These are phyloP conservation scores for Lyophyllum shimeji DNA, from an alignment of 768 basidiomycete species.

Conservation along the genomic window DNA sequence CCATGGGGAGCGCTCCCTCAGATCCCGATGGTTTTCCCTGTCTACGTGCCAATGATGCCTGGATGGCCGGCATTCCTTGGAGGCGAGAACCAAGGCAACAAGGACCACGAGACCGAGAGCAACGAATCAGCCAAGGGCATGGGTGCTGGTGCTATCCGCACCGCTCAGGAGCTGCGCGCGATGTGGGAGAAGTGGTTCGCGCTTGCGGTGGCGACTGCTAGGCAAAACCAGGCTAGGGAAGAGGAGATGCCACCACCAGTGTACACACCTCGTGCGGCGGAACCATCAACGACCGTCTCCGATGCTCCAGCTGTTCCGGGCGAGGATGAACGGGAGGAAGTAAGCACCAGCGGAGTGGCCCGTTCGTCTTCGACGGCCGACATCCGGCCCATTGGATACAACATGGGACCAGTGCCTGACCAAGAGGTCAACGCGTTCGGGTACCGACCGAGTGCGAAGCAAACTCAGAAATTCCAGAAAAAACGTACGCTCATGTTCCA, in stretches of 20 bases:
- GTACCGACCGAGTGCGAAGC: conserved; percentile 55
- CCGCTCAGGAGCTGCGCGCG: conserved; percentile 63
- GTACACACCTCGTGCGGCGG: conserved; percentile 63
- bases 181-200: conserved; percentile 80
- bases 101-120: conserved; percentile 24
- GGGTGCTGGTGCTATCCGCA: conserved; percentile 42
- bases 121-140: conserved; percentile 36
- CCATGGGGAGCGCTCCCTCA: conserved; percentile 65
- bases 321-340: conserved; percentile 13
- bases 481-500: conserved; percentile 54
- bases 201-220: conserved; percentile 48
- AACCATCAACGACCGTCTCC: conserved; percentile 4
- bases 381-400: conserved; percentile 43
- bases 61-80: conserved; percentile 66
- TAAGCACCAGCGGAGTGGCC: conserved; percentile 5
- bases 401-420: conserved; percentile 51
- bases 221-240: conserved; percentile 42
- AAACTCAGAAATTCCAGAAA: conserved; percentile 50
- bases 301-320: conserved; percentile 6
- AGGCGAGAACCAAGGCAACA: conserved; percentile 36
- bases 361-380: conserved; percentile 28
- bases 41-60: conserved; percentile 67
- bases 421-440: conserved; percentile 69
- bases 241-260: conserved; percentile 67
- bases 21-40: conserved; percentile 77